Conservation (phyloP, 179 eudicot genomes). For the Drosera spatulata region DNA sequence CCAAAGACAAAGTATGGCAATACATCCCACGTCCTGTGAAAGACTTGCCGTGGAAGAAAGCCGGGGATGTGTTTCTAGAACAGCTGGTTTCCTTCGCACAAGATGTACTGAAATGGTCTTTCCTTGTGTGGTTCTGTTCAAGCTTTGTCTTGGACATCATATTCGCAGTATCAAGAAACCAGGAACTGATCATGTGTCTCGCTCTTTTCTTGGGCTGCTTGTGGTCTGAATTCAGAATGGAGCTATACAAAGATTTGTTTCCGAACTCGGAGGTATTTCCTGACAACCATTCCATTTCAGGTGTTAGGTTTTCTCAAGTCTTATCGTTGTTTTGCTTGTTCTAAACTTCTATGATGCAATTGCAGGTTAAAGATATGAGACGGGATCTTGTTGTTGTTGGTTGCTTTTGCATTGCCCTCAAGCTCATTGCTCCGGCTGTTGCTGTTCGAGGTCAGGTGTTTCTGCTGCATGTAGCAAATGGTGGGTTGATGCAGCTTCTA, state of each 20-base stretch:
- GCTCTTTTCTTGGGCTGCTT: conserved; percentile 42
- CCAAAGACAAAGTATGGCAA: background rate
- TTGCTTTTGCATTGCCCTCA: conserved; percentile 27
- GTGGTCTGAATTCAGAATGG: conserved; percentile 22
- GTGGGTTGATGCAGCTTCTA: conserved; percentile 47
- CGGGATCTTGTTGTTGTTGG: conserved; percentile 22
- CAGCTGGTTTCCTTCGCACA: conserved; percentile 11
- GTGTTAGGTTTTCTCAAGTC: no score
- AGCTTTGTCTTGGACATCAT: conserved; percentile 25
- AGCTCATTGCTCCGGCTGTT: conserved; percentile 14
- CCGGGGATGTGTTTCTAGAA: background rate
- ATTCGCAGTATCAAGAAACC: conserved; percentile 32
- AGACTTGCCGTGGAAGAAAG: conserved; percentile 1
- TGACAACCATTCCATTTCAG: no score
- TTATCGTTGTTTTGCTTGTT: no score
- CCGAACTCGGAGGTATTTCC: conserved; percentile 21
- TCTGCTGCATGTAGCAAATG: conserved; percentile 33
- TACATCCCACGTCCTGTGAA: background rate
- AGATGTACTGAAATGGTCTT: conserved; percentile 31
- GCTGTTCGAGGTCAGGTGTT: conserved; percentile 14
- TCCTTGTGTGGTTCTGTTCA: conserved; percentile 17
- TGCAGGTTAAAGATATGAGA: conserved; percentile 21
- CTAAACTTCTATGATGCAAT: no score
- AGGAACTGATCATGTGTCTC: conserved; percentile 38
- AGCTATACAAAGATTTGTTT: conserved; percentile 20